These are phyloP conservation scores for Cucumis variabilis DNA, from an alignment of 331 rosid species.

Conservation along the genomic window DNA sequence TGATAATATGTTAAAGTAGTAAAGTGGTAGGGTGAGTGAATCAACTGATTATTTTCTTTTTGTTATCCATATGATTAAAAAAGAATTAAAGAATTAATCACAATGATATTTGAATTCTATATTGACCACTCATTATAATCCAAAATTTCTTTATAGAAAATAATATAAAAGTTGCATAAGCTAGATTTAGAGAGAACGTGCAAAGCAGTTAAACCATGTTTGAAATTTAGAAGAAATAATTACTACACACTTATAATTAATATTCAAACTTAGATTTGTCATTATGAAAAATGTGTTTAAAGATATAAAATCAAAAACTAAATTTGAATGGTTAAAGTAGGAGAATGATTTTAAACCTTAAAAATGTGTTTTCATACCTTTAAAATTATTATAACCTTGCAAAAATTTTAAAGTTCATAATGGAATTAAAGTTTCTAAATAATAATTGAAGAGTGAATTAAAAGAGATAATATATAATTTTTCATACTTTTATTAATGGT, in stretches of 20 bases:
- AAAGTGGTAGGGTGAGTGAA: neutral
- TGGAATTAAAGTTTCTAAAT: neutral
- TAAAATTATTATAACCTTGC: no score
- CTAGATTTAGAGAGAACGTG: no score
- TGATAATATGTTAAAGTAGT: neutral
- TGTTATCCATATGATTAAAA: neutral
- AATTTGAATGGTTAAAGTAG: no score
- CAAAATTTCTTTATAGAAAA: no score
- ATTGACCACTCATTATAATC: neutral
- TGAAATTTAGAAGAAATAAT: no score
- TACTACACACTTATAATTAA: no score
- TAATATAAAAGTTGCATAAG: no score
- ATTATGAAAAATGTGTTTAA: no score
- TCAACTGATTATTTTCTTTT: neutral
- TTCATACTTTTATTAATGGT: neutral
- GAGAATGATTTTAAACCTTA: no score
- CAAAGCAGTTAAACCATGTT: no score
- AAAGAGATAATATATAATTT: neutral
- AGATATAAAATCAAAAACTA: neutral
- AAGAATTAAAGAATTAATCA: neutral
- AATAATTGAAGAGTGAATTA: neutral
- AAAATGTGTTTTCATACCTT: no score
- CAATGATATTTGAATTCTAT: neutral
- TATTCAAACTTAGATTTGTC: no score
- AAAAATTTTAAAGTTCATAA: neutral